These are phyloP conservation scores for Fraxinus platypoda DNA, from an alignment of 305 asterid genomes.

Conservation along the genomic window DNA sequence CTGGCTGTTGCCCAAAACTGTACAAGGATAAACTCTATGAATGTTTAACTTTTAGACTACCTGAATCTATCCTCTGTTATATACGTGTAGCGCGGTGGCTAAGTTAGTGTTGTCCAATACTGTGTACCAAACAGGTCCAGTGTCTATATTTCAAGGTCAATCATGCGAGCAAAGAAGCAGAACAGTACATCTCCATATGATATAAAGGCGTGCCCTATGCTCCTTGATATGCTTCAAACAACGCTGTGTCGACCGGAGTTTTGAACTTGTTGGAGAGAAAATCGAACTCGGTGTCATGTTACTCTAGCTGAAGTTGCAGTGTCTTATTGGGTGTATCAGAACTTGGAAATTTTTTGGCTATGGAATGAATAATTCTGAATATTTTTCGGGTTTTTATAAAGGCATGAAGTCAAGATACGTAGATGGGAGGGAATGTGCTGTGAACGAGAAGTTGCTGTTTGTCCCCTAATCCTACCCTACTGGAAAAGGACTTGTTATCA, in stretches of 20 bases:
- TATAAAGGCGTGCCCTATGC: conserved; percentile 56
- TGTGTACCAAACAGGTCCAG: not conserved
- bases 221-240: conserved; percentile 54
- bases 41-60: not conserved
- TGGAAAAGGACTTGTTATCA: conserved; percentile 37
- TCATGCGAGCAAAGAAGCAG: not conserved
- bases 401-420: conserved; percentile 27
- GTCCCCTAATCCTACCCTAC: conserved; percentile 49
- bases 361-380: not conserved
- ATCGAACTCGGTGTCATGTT: conserved; percentile 35
- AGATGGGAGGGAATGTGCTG: conserved; percentile 31
- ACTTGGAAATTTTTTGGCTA: conserved; percentile 14
- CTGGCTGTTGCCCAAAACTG: not conserved
- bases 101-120: not conserved
- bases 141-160: not conserved
- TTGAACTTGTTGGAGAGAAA: conserved; percentile 36
- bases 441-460: conserved; percentile 35
- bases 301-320: not conserved
- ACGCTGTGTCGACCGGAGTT: conserved; percentile 35
- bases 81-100: not conserved
- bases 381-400: not conserved
- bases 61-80: not conserved
- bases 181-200: conserved; percentile 51
- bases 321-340: not conserved
- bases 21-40: not conserved